A percentile compares a stretch with the other conserved stretches of the same genome.
phyloP scores from a whole-genome alignment of 345 rosid species.

The Citrus glauca region DNA sequence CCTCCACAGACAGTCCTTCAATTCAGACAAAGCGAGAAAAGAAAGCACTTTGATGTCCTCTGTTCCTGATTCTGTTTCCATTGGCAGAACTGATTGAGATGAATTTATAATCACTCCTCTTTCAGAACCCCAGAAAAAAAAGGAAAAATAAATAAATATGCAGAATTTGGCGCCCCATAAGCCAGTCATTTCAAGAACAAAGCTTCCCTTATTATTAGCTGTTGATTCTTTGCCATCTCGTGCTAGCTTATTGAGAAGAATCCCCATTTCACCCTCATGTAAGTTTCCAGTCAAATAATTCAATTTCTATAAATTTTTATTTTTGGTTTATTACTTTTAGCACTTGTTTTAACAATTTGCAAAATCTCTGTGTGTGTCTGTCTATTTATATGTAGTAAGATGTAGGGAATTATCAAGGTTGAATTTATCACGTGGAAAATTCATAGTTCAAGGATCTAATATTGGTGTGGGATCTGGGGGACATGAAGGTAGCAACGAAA shows the following conservation, averaged over 20 bases:
- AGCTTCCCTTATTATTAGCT: constrained; percentile 44
- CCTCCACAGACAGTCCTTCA: neutral
- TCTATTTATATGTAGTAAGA: constrained; percentile 47
- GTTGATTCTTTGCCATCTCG: constrained; percentile 52
- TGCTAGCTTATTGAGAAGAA: constrained; percentile 31
- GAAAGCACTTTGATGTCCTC: neutral
- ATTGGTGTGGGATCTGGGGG: constrained; percentile 69
- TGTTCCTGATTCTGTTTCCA: neutral
- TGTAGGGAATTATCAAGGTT: constrained; percentile 45
- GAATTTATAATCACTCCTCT: constrained; percentile 16
- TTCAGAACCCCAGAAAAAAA: too few species aligned
- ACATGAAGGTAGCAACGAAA: constrained; percentile 50
- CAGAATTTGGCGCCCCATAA: constrained; percentile 34
- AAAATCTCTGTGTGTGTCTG: constrained; percentile 4
- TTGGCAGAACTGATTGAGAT: constrained; percentile 14
- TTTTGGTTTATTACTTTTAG: too few species aligned
- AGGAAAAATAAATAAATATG: constrained; percentile 22
- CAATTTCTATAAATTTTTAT: neutral
- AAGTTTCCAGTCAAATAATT: constrained; percentile 17
- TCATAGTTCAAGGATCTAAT: constrained; percentile 63
- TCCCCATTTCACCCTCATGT: constrained; percentile 41
- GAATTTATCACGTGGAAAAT: constrained; percentile 24
- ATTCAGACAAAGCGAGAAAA: neutral
- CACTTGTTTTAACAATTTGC: constrained; percentile 3
- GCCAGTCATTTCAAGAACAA: constrained; percentile 38